phyloP scores from a whole-genome alignment of 768 basidiomycete genomes.

The Amanita rubescens region DNA sequence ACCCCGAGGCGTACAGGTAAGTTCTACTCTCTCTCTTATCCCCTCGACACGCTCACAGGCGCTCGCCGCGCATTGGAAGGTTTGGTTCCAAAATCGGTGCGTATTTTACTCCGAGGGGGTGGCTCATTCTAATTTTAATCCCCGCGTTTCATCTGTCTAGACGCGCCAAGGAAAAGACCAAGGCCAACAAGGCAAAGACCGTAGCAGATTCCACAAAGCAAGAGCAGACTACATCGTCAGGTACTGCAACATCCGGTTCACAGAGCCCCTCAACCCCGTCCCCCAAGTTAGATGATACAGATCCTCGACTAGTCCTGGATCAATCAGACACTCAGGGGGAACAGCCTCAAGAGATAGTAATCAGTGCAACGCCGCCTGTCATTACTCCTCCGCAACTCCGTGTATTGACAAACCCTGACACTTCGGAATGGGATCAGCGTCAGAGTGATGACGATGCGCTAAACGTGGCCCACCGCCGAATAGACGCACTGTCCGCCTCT shows the following conservation, averaged over 20 bases:
- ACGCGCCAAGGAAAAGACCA: slow-evolving; percentile 79
- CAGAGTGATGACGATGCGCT: slow-evolving; percentile 1
- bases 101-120: slow-evolving; percentile 5
- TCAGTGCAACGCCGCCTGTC: slow-evolving; percentile 11
- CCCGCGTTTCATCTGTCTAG: slow-evolving; percentile 26
- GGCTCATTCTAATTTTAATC: neutral
- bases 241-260: slow-evolving; percentile 5
- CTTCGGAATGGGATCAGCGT: slow-evolving; percentile 16
- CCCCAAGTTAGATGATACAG: slow-evolving; percentile 11
- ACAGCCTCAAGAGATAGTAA: neutral
- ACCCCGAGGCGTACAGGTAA: slow-evolving; percentile 88
- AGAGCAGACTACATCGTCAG: slow-evolving; percentile 12
- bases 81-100: slow-evolving; percentile 88
- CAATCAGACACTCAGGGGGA: neutral
- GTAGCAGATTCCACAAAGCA: slow-evolving; percentile 17
- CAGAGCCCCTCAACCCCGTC: neutral
- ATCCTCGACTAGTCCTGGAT: neutral
- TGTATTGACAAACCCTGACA: slow-evolving; percentile 27
- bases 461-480: neutral
- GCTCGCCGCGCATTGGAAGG: slow-evolving; percentile 33
- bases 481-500: slow-evolving; percentile 10
- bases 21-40: slow-evolving; percentile 19
- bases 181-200: slow-evolving; percentile 41
- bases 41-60: neutral
- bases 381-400: slow-evolving; percentile 33